phyloP scores from a whole-genome alignment of 2,329 filamentous ascomycete genomes.

The Coniella vitis region DNA sequence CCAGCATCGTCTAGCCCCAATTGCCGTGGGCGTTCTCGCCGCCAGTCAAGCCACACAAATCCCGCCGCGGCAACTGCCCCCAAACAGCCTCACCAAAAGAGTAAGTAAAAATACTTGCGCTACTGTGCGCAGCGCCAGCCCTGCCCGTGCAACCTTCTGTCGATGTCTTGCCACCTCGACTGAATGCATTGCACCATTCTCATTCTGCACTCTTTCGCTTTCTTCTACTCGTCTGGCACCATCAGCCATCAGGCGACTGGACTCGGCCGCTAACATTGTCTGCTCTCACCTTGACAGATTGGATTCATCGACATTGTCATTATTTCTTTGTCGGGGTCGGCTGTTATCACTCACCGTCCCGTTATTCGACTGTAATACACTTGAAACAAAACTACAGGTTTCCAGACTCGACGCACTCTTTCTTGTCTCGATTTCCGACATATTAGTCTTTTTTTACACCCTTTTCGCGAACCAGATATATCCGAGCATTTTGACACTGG shows the following conservation, averaged over 20 bases:
- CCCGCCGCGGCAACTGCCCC: background rate
- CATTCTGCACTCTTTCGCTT: background rate
- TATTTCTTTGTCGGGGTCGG: slow-evolving; percentile 2
- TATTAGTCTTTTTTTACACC: background rate
- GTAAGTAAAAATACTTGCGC: background rate
- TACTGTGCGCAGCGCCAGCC: too few species aligned
- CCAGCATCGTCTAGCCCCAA: slow-evolving; percentile 1
- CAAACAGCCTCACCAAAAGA: slow-evolving; percentile 1
- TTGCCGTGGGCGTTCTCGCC: background rate
- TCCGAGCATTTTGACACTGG: slow-evolving; percentile 78
- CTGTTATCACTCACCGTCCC: background rate
- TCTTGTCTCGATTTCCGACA: background rate
- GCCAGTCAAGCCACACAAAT: background rate
- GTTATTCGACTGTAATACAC: slow-evolving; percentile 13
- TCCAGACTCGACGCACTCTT: background rate
- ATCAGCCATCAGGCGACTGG: background rate
- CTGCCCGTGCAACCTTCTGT: background rate
- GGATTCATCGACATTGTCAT: slow-evolving; percentile 10
- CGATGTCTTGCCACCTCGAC: too few species aligned
- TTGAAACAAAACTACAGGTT: background rate
- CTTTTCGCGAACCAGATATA: background rate
- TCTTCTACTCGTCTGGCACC: background rate
- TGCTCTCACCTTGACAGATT: slow-evolving; percentile 1
- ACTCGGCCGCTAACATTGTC: background rate
- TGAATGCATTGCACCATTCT: background rate